Base-by-base conservation (phyloP, 208 protist species). In the Trypanosoma avium region DNA sequence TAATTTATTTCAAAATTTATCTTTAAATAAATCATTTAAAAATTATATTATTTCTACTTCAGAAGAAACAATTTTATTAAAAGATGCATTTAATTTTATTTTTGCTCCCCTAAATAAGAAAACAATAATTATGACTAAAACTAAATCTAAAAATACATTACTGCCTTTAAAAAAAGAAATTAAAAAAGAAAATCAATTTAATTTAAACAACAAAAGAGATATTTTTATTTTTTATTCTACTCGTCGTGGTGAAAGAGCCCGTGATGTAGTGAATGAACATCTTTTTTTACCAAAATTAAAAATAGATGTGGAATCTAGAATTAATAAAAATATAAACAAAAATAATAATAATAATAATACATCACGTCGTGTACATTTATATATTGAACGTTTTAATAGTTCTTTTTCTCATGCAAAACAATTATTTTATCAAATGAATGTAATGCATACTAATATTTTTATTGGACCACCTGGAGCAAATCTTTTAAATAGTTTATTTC, bases 401-500 rank as follows among this genome's bases (percentile, higher is more conserved):
- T 26, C 21, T 13, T 35, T 48, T 2, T 61, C 56, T 0, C 27
- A 36, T 48, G 60, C 27, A 26, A 29, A 26, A 3, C 60, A 52
- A 42, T 46, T 66, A 10, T 49, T 57, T 36, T 22, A 3, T 2
- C 60, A 47, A 19, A 49, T 66, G 45, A 22, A 52, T 9, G 47
- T 19, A n/a, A 24, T 33, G 17, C 46, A 19, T 19, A 53, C 42
- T 27, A 66, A 4, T 40, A 52, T 66, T 32, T 66, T 53, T 21
- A 66, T 66, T 52, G 60, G 60, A 26, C 30, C 40, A 1, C 60
- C 46, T 21, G 60, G 60, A n/a, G 60, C 60, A 22, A 66, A 66
- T 27, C 45, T 66, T n/a, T 26, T 66, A 21, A 47, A 47, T 40
- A 53, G 36, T n/a, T 24, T 66, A n/a, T 66, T 53, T 42, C 19